Base-by-base conservation (phyloP, 768 basidiomycete genomes). In the Collybia mongolica region DNA sequence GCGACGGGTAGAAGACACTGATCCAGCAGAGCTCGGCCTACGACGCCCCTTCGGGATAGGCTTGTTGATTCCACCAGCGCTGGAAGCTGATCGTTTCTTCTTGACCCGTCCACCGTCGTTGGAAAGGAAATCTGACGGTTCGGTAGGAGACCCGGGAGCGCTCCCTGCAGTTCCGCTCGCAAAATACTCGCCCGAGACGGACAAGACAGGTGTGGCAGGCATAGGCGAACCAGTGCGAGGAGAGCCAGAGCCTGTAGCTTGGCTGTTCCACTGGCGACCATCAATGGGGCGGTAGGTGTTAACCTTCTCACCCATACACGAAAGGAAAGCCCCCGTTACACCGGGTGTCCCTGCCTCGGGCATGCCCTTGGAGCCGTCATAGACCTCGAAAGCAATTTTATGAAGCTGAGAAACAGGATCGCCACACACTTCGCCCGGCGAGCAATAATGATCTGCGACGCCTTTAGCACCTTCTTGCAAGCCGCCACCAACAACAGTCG, bases 361-460 rank as follows among this genome's bases (percentile, higher is more conserved):
- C 65, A 81, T 74, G 41, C 77, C 77, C 65, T 84, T 88, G 57
- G 70, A 73, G 8, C 79, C 71, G 60, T 93, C 92, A 56, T 82
- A 92, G 14, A 95, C 90, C 71, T 95, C 93, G 56, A 95, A 93
- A 1, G 93, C 93, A 54, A 97, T 87, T 74, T 96, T 97, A 74
- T 96, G 94, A 49, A 97, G 76, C 62, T 98, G 95, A 18, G 93
- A 93, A 38, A 98, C 94, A 12, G 93, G 88, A 61, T 98, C 95
- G 2, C 93, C 93, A 54, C 90, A 90, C 3, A 89, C 86, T 67
- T 98, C 95, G 20, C 92, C 91, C 5, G 84, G 81, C 1, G 82
- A 68, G 61, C 90, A 93, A 63, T 84, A 91, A 56, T 89, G 86
- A 62, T 93, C 88, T 15, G 88, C 84, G 26, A 91, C 83, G 46